Conservation (phyloP, 495 filamentous ascomycete genomes). For the Parathielavia hyrcaniae region DNA sequence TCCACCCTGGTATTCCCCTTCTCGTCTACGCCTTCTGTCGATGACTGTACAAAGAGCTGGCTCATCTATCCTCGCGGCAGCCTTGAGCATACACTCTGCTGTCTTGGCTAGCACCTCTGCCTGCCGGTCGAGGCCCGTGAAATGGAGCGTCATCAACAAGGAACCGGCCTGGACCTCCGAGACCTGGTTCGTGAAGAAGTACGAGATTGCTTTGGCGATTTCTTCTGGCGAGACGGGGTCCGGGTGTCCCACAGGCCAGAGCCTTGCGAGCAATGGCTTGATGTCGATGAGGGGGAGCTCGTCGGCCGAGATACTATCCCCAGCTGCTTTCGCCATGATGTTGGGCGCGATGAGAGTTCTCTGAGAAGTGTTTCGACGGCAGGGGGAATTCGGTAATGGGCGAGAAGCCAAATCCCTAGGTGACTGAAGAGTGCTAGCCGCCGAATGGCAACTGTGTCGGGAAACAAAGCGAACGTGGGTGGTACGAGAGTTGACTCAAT, state of each 20-base stretch:
- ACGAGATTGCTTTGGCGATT: conserved; percentile 78
- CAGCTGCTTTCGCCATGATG: background rate
- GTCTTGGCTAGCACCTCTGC: conserved; percentile 73
- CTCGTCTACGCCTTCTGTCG: conserved; percentile 47
- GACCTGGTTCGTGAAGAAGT: conserved; percentile 80
- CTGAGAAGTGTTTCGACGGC: background rate
- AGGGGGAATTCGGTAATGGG: background rate
- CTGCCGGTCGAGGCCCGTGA: conserved; percentile 69
- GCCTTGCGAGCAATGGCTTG: conserved; percentile 68
- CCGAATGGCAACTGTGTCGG: background rate
- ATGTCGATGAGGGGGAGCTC: conserved; percentile 53
- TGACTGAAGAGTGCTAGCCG: conserved; percentile 5
- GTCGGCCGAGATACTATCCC: conserved; percentile 4
- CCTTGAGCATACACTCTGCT: conserved; percentile 57
- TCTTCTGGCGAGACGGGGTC: conserved; percentile 65
- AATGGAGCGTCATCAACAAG: conserved; percentile 81
- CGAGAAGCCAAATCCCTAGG: background rate
- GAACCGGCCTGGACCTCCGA: conserved; percentile 77
- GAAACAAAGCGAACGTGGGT: background rate
- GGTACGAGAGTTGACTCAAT: conserved; percentile 27
- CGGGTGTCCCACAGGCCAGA: conserved; percentile 53
- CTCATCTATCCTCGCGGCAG: conserved; percentile 48
- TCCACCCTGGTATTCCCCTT: conserved; percentile 65
- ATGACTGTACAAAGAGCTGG: conserved; percentile 40
- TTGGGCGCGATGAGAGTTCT: background rate